Evolutionary conservation across 257 asterid species (phyloP).

Genomic region (Plantago ovata): DNA sequence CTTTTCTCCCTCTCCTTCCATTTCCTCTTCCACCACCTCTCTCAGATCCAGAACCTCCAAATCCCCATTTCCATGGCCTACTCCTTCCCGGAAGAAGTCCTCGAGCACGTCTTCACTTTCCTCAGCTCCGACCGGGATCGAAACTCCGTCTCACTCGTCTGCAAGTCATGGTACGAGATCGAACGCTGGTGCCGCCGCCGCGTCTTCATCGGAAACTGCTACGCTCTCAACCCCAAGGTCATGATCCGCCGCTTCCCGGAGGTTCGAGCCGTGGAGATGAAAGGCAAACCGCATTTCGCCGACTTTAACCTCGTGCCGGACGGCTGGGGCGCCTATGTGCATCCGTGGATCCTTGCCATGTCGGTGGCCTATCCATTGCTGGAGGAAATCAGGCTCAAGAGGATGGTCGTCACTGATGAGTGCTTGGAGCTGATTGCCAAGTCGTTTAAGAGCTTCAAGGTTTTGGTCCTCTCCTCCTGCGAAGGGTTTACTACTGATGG

Average conservation of each 20-base stretch:
- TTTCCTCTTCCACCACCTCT: not conserved
- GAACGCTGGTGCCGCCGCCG: constrained; percentile 86
- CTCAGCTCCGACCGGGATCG: constrained; percentile 59
- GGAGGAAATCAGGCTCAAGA: constrained; percentile 86
- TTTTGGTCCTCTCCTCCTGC: constrained; percentile 67
- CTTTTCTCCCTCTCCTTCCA: constrained; percentile 16
- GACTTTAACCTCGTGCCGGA: constrained; percentile 89
- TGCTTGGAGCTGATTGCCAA: constrained; percentile 68
- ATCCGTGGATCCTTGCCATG: constrained; percentile 78
- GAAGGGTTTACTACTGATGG: constrained; percentile 90
- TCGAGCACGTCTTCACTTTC: constrained; percentile 79
- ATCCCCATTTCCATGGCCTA: constrained; percentile 59
- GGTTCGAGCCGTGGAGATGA: constrained; percentile 65
- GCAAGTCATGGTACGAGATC: constrained; percentile 92
- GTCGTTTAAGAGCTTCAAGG: constrained; percentile 73
- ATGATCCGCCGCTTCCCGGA: constrained; percentile 82
- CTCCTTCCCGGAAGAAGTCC: constrained; percentile 81
- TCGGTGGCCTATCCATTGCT: constrained; percentile 62
- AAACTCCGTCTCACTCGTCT: constrained; percentile 78
- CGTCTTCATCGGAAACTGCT: constrained; percentile 80
- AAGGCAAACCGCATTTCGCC: constrained; percentile 95
- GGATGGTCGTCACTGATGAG: constrained; percentile 87
- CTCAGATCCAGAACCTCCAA: constrained; percentile 39
- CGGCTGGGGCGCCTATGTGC: constrained; percentile 78
- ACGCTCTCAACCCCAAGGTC: constrained; percentile 61